phyloP scores from a whole-genome alignment of 805 yeast genomes.

The Diddensiella santjacobensis region DNA sequence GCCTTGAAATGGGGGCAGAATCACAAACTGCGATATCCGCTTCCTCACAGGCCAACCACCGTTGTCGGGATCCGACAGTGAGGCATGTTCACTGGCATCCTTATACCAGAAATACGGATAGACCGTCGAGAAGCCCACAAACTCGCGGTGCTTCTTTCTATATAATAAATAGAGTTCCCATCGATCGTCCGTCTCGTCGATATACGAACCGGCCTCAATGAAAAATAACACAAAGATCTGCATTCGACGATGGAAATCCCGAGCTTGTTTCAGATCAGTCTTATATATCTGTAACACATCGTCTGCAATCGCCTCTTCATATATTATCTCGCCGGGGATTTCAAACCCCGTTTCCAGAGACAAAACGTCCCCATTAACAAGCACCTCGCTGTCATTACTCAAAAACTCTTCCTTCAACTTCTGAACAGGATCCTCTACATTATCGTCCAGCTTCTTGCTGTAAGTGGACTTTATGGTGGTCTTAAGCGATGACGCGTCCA shows the following conservation, averaged over 20 bases:
- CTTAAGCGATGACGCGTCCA: constrained; percentile 68
- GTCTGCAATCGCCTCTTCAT: constrained; percentile 25
- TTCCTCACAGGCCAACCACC: constrained; percentile 42
- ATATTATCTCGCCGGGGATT: constrained; percentile 5
- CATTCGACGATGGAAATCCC: constrained; percentile 59
- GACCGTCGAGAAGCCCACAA: constrained; percentile 78
- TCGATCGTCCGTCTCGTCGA: constrained; percentile 66
- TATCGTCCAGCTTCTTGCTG: constrained; percentile 47
- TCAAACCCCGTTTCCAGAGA: not conserved
- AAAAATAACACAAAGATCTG: constrained; percentile 78
- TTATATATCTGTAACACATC: constrained; percentile 51
- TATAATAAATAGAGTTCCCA: constrained; percentile 76
- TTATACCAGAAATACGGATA: constrained; percentile 80
- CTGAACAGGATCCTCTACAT: constrained; percentile 54
- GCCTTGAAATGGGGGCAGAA: constrained; percentile 81
- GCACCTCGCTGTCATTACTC: constrained; percentile 1
- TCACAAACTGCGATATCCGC: constrained; percentile 82
- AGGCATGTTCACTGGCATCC: constrained; percentile 50
- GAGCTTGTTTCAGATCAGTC: constrained; percentile 43
- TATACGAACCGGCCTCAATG: constrained; percentile 91
- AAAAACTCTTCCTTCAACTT: constrained; percentile 42
- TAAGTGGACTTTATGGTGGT: constrained; percentile 67
- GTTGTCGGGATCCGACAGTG: constrained; percentile 18
- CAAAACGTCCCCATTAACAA: constrained; percentile 4
- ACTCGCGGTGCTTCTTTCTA: constrained; percentile 32